phyloP scores from a whole-genome alignment of 2,329 filamentous ascomycete species.

The Colletotrichum horii region DNA sequence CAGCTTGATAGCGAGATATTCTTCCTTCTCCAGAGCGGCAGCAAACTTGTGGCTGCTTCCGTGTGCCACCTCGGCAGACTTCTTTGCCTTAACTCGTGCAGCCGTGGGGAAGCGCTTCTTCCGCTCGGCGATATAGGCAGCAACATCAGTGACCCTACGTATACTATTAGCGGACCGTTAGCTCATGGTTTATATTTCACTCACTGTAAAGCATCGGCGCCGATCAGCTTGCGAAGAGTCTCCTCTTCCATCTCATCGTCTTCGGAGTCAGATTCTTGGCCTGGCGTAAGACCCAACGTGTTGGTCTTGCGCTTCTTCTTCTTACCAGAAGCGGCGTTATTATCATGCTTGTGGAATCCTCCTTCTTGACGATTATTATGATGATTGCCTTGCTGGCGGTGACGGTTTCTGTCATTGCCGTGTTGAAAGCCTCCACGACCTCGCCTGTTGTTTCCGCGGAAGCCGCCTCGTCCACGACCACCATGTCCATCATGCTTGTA shows the following conservation, averaged over 20 bases:
- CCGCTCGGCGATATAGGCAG: constrained; percentile 81
- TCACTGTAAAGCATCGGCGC: constrained; percentile 61
- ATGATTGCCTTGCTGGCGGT: constrained; percentile 43
- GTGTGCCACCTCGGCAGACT: constrained; percentile 46
- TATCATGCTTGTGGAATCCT: constrained; percentile 34
- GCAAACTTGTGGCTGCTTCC: constrained; percentile 21
- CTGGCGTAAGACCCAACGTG: constrained; percentile 73
- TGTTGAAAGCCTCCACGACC: constrained; percentile 41
- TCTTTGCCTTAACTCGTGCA: constrained; percentile 69
- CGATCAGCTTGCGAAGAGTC: constrained; percentile 60
- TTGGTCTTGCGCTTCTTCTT: constrained; percentile 78
- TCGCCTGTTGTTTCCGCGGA: constrained; percentile 17
- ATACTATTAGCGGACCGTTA: not conserved
- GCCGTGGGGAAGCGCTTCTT: constrained; percentile 82
- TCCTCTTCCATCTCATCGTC: constrained; percentile 77
- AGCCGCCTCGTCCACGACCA: constrained; percentile 31
- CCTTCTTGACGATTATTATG: constrained; percentile 31
- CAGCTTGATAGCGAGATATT: constrained; percentile 67
- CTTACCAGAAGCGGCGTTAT: constrained; percentile 55
- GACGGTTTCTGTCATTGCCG: constrained; percentile 23
- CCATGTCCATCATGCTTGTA: constrained; percentile 34
- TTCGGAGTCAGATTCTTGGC: constrained; percentile 66
- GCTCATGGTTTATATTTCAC: constrained; percentile 25
- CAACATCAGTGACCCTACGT: constrained; percentile 69
- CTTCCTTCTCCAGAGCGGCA: constrained; percentile 56